Evolutionary conservation across 75 land plant genomes (phyloP), one percentile per base, ranked within the genome.

Genomic region (Pinus tabuliformis): DNA sequence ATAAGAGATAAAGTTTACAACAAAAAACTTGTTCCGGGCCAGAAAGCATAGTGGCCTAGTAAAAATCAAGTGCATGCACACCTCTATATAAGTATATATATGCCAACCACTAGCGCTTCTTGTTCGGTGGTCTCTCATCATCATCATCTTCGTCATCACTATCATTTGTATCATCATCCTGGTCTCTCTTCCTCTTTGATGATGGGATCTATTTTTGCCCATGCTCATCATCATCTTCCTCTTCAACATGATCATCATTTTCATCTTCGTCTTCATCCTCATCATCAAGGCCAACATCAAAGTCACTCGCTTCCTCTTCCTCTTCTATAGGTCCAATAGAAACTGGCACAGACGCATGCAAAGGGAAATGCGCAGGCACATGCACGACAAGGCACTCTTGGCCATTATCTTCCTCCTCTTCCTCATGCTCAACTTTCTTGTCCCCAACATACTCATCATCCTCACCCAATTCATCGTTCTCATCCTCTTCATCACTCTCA

Each of bases 321-420:
- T 84, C 90, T 36, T 81, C 92, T 17, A 57, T 79, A n/a, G 73
- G 91, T 6, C 61, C 33, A 33, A 33, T 2, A 33, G 33, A 33
- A 33, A 33, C 33, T 33, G 1, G 33, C 1, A 1, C 0, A 33
- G 33, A 33, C 33, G 1, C 33, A 33, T 33, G 33, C 33, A 33
- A 33, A 33, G 2, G 1, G 0, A 33, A 33, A 33, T 33, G 33
- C 1, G 33, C 33, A 33, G 59, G 75, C 1, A 90, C 83, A 16
- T 88, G 96, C 73, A 86, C 93, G 64, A 95, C 89, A 28, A 90
- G 81, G 63, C 86, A 95, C 16, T 89, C 90, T 45, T 84, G 73
- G 2, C 83, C 98, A 81, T 70, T 76, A 70, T 95, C 98, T 59
- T 90, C 89, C 22, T 90, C 84, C 78, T 88, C 80, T 22, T 52